Evolutionary conservation across 495 filamentous ascomycete genomes (phyloP).

Genomic region (Elasticomyces elasticus): DNA sequence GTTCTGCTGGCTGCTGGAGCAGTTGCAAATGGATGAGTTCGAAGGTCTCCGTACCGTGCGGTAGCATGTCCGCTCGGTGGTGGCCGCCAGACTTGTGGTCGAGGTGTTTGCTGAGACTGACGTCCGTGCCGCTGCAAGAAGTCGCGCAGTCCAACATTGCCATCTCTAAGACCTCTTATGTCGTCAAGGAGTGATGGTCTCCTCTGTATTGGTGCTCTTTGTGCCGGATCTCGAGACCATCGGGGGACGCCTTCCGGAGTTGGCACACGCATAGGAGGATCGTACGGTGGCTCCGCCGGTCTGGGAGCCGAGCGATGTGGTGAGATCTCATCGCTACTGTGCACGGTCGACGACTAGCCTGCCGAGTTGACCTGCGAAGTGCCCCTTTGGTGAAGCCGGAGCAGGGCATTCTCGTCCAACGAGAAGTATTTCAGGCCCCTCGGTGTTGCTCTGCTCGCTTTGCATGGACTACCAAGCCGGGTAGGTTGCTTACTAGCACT

Average conservation of each 20-base stretch:
- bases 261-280: conserved; percentile 9
- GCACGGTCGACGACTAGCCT: conserved; percentile 4
- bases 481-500: neutral
- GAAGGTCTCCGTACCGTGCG: conserved; percentile 8
- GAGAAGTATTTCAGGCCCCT: neutral
- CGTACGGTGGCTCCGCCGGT: conserved; percentile 11
- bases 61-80: conserved; percentile 18
- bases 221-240: conserved; percentile 11
- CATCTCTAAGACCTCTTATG: too few relatives aligned
- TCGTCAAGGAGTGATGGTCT: neutral
- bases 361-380: neutral
- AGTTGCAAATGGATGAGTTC: conserved; percentile 14
- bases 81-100: conserved; percentile 12
- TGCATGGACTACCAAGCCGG: neutral
- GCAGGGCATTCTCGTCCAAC: conserved; percentile 5
- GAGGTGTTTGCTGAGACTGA: neutral
- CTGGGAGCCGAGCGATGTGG: conserved; percentile 1
- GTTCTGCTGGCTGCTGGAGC: conserved; percentile 4
- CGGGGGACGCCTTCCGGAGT: conserved; percentile 21
- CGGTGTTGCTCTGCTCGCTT: neutral
- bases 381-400: neutral
- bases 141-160: conserved; percentile 1
- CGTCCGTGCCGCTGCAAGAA: neutral
- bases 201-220: neutral
- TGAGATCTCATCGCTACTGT: conserved; percentile 6